Evolutionary conservation across 768 basidiomycete genomes (phyloP).

Genomic region (Boletus bicolor): DNA sequence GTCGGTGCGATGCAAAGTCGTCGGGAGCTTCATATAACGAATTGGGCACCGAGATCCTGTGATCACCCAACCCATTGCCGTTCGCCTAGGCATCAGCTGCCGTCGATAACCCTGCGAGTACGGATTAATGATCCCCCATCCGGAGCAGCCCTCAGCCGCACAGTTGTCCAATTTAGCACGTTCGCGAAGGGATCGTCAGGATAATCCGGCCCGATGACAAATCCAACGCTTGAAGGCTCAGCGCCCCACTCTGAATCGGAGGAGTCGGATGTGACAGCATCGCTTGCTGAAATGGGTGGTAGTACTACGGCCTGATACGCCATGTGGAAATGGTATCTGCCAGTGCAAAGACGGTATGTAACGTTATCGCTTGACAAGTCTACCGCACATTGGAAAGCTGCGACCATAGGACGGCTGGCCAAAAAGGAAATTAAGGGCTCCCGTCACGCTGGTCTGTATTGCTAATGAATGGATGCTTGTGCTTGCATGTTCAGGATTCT

Average conservation of each 20-base stretch:
- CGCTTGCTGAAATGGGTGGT: slow-evolving; percentile 12
- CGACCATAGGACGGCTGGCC: neutral
- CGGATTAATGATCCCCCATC: slow-evolving; percentile 26
- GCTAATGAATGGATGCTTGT: neutral
- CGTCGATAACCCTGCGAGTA: slow-evolving; percentile 21
- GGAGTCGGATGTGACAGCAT: slow-evolving; percentile 28
- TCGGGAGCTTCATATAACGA: slow-evolving; percentile 6
- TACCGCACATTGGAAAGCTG: slow-evolving; percentile 5
- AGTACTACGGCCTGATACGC: slow-evolving; percentile 18
- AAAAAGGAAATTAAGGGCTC: slow-evolving; percentile 20
- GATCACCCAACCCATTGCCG: slow-evolving; percentile 14
- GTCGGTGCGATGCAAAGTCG: slow-evolving; percentile 21
- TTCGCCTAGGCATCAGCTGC: slow-evolving; percentile 12
- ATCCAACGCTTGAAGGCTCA: neutral
- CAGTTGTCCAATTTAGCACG: slow-evolving; percentile 17
- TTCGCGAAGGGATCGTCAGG: slow-evolving; percentile 35
- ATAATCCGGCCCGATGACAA: slow-evolving; percentile 25
- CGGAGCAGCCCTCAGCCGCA: slow-evolving; percentile 15
- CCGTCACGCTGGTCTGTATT: neutral
- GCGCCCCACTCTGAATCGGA: slow-evolving; percentile 14
- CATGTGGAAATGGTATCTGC: slow-evolving; percentile 15
- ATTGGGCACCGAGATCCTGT: slow-evolving; percentile 15
- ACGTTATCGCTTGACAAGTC: slow-evolving; percentile 15
- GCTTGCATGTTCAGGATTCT: slow-evolving; percentile 7
- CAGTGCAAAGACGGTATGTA: slow-evolving; percentile 1